A percentile compares a stretch with the other conserved stretches of the same genome.
phyloP scores from a whole-genome alignment of 345 rosid genomes.

The Brassica incana region DNA sequence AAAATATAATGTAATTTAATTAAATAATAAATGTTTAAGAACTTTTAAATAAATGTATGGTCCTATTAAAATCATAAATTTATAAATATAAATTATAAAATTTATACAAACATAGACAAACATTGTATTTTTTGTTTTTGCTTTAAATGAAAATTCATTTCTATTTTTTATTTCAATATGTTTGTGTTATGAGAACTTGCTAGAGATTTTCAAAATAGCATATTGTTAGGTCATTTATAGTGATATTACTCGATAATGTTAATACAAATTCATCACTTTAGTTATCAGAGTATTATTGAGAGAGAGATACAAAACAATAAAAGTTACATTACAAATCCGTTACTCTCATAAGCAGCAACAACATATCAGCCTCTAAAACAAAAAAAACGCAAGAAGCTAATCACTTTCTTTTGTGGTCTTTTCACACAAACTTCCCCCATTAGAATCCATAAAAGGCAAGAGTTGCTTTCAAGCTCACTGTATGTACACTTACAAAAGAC shows the following conservation, averaged over 20 bases:
- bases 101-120: no score
- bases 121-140: neutral
- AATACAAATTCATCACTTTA: neutral
- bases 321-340: slow-evolving; percentile 3
- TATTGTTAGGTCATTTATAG: neutral
- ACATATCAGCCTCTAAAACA: slow-evolving; percentile 30
- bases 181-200: neutral
- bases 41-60: neutral
- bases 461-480: neutral
- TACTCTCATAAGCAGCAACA: slow-evolving; percentile 3
- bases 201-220: neutral
- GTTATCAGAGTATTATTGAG: neutral
- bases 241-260: neutral
- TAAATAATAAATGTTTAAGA: neutral
- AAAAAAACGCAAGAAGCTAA: slow-evolving; percentile 28
- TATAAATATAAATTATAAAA: no score
- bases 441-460: slow-evolving; percentile 6
- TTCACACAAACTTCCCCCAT: slow-evolving; percentile 17
- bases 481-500: slow-evolving; percentile 31
- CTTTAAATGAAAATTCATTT: neutral
- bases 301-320: neutral
- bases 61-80: neutral
- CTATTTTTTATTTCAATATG: no score
- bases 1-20: no score
- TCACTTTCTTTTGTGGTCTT: neutral